A percentile compares a stretch with the other conserved stretches of the same genome.
Evolutionary conservation across 2,329 filamentous ascomycete species (phyloP).

Genomic region (Dactylellina leptospora): DNA sequence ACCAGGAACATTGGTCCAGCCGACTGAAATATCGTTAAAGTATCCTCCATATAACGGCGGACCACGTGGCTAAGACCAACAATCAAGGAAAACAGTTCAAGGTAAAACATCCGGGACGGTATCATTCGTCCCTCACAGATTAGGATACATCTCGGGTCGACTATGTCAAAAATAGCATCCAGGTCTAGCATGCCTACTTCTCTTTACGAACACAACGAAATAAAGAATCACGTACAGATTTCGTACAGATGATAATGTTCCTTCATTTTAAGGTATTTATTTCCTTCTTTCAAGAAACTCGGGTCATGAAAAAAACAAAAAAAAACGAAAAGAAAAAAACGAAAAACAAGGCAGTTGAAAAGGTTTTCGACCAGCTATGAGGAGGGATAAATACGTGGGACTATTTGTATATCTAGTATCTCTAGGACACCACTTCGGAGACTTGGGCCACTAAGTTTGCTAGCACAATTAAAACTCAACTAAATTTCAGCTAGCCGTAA

Average conservation of each 20-base stretch:
- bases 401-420: constrained; percentile 40
- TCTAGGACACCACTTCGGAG: not conserved
- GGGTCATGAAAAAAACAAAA: not conserved
- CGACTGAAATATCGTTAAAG: constrained; percentile 12
- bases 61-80: constrained; percentile 28
- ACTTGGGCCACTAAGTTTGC: too few relatives aligned
- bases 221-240: too few relatives aligned
- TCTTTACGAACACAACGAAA: too few relatives aligned
- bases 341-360: constrained; percentile 17
- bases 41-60: constrained; percentile 16
- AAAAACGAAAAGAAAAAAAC: constrained; percentile 10
- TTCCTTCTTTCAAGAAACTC: constrained; percentile 18
- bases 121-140: constrained; percentile 28
- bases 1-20: constrained; percentile 10
- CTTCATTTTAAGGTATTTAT: not conserved
- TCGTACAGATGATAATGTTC: not conserved
- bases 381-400: constrained; percentile 32
- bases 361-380: too few relatives aligned
- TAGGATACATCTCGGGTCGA: constrained; percentile 31
- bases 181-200: constrained; percentile 7
- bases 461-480: too few relatives aligned
- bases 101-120: constrained; percentile 33
- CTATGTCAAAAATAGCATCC: constrained; percentile 12
- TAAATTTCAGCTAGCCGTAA: too few relatives aligned
- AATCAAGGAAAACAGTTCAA: constrained; percentile 24